Evolutionary conservation across 495 filamentous ascomycete genomes (phyloP).

Genomic region (Daldinia childiae): DNA sequence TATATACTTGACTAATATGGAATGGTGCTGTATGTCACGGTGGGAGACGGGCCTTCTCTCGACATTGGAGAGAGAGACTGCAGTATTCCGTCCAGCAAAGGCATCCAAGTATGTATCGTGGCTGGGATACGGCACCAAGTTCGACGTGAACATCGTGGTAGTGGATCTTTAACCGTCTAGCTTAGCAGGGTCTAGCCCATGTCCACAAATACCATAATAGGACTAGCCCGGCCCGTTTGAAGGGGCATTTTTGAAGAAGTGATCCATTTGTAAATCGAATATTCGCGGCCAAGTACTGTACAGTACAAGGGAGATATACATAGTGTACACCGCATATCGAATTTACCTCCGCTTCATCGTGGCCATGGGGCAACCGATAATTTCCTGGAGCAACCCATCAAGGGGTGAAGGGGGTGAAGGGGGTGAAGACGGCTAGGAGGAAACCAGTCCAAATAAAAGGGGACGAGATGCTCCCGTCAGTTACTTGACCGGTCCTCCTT

Average conservation of each 20-base stretch:
- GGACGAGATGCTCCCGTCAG: conserved; percentile 11
- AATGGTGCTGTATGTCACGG: background rate
- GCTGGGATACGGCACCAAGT: conserved; percentile 25
- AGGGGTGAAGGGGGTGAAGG: background rate
- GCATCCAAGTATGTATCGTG: conserved; percentile 22
- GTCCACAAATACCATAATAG: conserved; percentile 32
- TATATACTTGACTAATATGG: conserved; percentile 2
- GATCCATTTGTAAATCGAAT: conserved; percentile 20
- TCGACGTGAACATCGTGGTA: background rate
- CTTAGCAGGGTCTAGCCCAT: conserved; percentile 30
- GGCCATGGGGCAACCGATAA: conserved; percentile 34
- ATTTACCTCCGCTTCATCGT: conserved; percentile 36
- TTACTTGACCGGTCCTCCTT: conserved; percentile 16
- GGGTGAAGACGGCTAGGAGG: conserved; percentile 15
- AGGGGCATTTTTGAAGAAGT: conserved; percentile 21
- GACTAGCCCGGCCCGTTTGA: conserved; percentile 29
- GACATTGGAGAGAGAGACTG: background rate
- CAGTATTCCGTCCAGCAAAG: background rate
- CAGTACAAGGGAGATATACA: conserved; percentile 30
- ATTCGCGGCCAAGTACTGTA: conserved; percentile 26
- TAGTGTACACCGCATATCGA: conserved; percentile 43
- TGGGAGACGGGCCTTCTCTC: conserved; percentile 1
- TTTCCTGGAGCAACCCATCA: conserved; percentile 34
- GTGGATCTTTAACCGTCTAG: conserved; percentile 23
- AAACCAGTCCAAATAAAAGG: conserved; percentile 38